Base-by-base conservation (phyloP, 257 asterid species). In the Petrea volubilis region DNA sequence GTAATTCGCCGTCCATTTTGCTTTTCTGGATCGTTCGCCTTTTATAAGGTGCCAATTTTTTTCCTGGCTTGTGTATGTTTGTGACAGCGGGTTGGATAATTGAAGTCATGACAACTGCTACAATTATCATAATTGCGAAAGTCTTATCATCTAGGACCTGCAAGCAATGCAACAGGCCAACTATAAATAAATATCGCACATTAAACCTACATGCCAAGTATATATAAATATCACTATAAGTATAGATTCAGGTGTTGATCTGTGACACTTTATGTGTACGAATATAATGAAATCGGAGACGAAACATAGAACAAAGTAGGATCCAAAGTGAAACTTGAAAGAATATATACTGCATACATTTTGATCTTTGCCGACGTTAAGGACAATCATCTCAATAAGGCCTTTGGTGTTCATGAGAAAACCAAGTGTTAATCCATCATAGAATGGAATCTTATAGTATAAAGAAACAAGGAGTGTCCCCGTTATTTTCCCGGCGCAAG, bases 351-450 rank as follows among this genome's bases (percentile, higher is more conserved):
- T 7, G 11, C 15, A 23, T 80, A 91, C 98, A 89, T 84, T 88
- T 46, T 95, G 98, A 73, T 95, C 99, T 76, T 83, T 92, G 13
- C 98, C 98, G n/a, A 95, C 98, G 17, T 95, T 95, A 72, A 95
- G 97, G 13, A 92, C 92, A 64, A 95, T 95, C 87, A 95, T 92
- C 86, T 95, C 98, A 46, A 92, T 83, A 13, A 95, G 96, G 14
- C 98, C 99, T 70, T 95, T 95, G 47, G 97, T 88, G 64, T 95
- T 95, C 99, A 95, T 90, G 73, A 95, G 92, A 64, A 95, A 68
- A 27, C 98, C 98, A 38, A 95, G 92, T 0, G 97, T 84, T n/a
- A 95, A 85, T 0, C 98, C 98, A 51, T 92, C 99, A 11, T 81
- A 58, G 40, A 92, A 79, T 0, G 97, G 96, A 84, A 92, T 92